Percentiles rank a stretch among this genome's conserved stretches.
Evolutionary conservation across 2,329 filamentous ascomycete species (phyloP).

Genomic region (Gaeumannomyces tritici): DNA sequence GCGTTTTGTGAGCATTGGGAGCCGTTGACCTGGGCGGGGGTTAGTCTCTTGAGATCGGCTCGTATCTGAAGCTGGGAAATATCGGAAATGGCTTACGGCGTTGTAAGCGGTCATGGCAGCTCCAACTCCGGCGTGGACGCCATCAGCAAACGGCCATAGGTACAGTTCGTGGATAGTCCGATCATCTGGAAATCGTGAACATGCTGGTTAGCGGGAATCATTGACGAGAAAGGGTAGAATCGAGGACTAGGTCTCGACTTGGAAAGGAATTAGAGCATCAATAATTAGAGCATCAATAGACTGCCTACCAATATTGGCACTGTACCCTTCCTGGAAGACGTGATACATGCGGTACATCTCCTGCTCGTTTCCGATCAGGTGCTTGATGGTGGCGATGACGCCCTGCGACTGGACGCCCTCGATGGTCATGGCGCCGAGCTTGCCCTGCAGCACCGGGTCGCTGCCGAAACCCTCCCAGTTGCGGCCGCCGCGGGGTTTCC

Average conservation of each 20-base stretch:
- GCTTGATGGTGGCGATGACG: conserved; percentile 76
- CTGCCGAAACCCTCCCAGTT: conserved; percentile 69
- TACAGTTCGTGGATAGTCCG: conserved; percentile 69
- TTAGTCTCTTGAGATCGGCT: neutral
- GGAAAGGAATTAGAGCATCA: conserved; percentile 42
- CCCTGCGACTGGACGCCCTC: conserved; percentile 74
- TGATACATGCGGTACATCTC: conserved; percentile 44
- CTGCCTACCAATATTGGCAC: conserved; percentile 35
- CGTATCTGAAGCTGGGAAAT: neutral
- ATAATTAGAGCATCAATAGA: conserved; percentile 41
- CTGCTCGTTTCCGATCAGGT: conserved; percentile 67
- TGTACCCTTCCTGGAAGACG: conserved; percentile 41
- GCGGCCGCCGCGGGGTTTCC: conserved; percentile 62
- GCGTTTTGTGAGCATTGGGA: conserved; percentile 74
- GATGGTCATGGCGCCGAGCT: conserved; percentile 62
- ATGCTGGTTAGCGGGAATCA: neutral
- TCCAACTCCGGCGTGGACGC: conserved; percentile 56
- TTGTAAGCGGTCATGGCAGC: conserved; percentile 63
- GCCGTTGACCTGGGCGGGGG: conserved; percentile 56
- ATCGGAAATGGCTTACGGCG: conserved; percentile 9
- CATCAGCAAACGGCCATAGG: conserved; percentile 69
- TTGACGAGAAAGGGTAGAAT: neutral
- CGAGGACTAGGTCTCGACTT: conserved; percentile 30
- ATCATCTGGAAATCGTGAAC: conserved; percentile 39
- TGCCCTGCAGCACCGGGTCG: conserved; percentile 62